Evolutionary conservation across 1,139 yeast genomes (phyloP), one percentile per base, ranked within the genome.

Genomic region (Pichia sp.): DNA sequence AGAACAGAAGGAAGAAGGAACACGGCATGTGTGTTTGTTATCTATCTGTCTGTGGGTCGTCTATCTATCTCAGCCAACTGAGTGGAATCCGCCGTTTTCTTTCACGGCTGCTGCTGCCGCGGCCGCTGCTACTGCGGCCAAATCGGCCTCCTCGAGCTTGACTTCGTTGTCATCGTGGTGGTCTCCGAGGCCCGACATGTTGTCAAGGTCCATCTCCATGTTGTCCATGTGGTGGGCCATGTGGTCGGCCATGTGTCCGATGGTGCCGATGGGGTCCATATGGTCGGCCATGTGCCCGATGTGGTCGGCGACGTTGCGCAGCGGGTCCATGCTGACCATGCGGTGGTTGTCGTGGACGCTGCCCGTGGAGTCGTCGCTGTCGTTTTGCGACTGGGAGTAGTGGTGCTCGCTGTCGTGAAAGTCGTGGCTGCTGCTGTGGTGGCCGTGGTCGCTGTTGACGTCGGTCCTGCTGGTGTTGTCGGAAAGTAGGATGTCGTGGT

Each of bases 101-200:
- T 53, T 51, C 1, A 47, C 61, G 4, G 59, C 65, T 5, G 64
- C 66, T 0, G 66, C 67, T 1, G 61, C 67, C 3, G 68, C 69
- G 1, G 68, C 70, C 1, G 68, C 66, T 3, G 66, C 69, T 32
- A 66, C 69, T 1, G 67, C 69, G 2, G 68, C 67, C 43, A 62
- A 54, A 13, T 61, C 67, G 4, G 57, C 64, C 16, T 60, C 66
- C 1, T 58, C 64, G n/a, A 42, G 59, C 63, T 3, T 59, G 62
- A 30, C 42, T 2, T 43, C 51, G 29, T 41, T 15, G 5, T 41
- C 45, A 13, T 48, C 45, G 2, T 32, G 42, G 29, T 46, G 30
- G 16, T 48, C 45, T 29, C 38, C 38, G 23, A 46, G 19, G n/a
- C 16, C 36, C 5, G 51, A 6, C 48, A 44, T 44, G n/a, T 50